Evolutionary conservation across 2,329 filamentous ascomycete genomes (phyloP), one percentile per base, ranked within the genome.

Genomic region (Calonectria hawksworthii): DNA sequence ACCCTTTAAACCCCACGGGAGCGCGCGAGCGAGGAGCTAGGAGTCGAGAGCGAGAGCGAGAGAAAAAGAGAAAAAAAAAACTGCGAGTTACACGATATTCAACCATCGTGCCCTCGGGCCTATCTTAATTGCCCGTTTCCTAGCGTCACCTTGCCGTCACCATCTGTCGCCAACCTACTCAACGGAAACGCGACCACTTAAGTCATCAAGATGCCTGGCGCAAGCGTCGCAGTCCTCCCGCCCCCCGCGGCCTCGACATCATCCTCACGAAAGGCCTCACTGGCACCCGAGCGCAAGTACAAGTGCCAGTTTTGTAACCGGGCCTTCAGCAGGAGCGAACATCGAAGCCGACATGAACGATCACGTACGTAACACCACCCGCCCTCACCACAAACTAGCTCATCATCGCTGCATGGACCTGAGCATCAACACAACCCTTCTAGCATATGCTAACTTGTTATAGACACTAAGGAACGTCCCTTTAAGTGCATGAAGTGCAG

Each of bases 401-500:
- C 56, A 44, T 28, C 71, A 70, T 73, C 75, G 69, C 71, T 52
- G 66, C 59, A 56, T 68, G 51, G 51, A 66, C 67, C 67, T 61
- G 75, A 44, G 70, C 50, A 73, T 56, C 59, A 68, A 50, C 68
- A 50, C 68, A 56, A 76, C 76, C 38, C 56, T 47, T 41, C 23
- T 41, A 18, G 38, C 38, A 50, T 69, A 36, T 44, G 74, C 83
- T 86, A 80, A 86, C 71, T 68, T 47, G 50, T 64, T 72, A 75
- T 86, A 99, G 96, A 99, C 86, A 99, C 97, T 78, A 99, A 99
- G 88, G 97, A 99, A 87, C 94, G 97, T 77, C 97, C 97, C 47
- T 99, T 99, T 91, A 99, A 99, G 86, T 99, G 97, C 87, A 91
- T 95, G 89, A 99, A 99, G 89, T 99, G 97, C 87, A 92, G 96